These are phyloP conservation scores for Candida berthetii DNA, from an alignment of 805 yeast genomes.

Conservation along the genomic window DNA sequence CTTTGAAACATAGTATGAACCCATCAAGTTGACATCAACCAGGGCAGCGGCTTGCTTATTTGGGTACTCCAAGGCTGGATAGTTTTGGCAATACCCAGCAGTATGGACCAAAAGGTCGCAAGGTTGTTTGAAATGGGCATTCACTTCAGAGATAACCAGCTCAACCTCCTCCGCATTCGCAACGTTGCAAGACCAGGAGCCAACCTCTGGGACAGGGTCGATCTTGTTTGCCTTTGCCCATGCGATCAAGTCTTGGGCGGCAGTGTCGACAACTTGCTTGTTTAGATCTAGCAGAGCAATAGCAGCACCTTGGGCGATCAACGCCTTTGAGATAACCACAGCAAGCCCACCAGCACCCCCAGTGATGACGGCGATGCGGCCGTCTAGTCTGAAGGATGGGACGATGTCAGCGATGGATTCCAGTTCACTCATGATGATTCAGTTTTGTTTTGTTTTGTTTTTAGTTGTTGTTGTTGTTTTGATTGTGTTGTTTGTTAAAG, in stretches of 20 bases:
- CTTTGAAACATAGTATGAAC: constrained; percentile 70
- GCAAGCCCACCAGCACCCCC: constrained; percentile 37
- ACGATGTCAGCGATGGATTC: constrained; percentile 21
- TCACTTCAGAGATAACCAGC: constrained; percentile 43
- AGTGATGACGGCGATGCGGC: constrained; percentile 11
- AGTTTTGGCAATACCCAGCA: constrained; percentile 84
- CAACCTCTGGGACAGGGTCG: constrained; percentile 29
- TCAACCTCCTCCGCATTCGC: constrained; percentile 59
- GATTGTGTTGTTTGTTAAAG: neutral
- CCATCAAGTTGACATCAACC: constrained; percentile 67
- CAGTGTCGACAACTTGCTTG: constrained; percentile 51
- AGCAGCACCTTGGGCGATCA: constrained; percentile 72
- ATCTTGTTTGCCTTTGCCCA: constrained; percentile 38
- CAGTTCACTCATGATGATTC: neutral
- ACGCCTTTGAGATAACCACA: constrained; percentile 54
- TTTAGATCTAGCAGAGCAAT: constrained; percentile 69
- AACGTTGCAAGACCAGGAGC: constrained; percentile 71
- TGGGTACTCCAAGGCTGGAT: constrained; percentile 73
- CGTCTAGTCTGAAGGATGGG: constrained; percentile 51
- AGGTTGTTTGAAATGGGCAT: constrained; percentile 51
- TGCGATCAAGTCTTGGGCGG: constrained; percentile 38
- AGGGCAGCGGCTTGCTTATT: constrained; percentile 61
- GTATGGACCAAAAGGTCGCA: constrained; percentile 67
- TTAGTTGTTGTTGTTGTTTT: neutral
- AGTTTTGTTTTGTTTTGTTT: no score